Conservation (phyloP, 805 yeast genomes). For the Myxozyma melibiosi region DNA sequence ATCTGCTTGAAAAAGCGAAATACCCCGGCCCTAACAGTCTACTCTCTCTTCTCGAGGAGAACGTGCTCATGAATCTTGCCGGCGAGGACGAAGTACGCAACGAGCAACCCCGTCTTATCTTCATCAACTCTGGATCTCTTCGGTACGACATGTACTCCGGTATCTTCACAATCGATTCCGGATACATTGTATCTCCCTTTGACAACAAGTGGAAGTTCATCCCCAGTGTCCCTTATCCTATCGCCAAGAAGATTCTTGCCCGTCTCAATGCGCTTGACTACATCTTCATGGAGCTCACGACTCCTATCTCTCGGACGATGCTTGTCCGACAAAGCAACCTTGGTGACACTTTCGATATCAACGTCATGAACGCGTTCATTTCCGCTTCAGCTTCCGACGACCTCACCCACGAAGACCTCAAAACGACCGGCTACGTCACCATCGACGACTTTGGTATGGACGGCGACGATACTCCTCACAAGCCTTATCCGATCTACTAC, state of each 20-base stretch:
- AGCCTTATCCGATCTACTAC: slow-evolving; percentile 56
- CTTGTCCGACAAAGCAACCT: slow-evolving; percentile 21
- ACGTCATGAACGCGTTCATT: slow-evolving; percentile 23
- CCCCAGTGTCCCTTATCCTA: slow-evolving; percentile 55
- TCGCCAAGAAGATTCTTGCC: slow-evolving; percentile 58
- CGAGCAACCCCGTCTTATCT: slow-evolving; percentile 51
- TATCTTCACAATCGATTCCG: slow-evolving; percentile 75
- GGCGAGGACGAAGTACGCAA: slow-evolving; percentile 37
- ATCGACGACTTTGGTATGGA: slow-evolving; percentile 78
- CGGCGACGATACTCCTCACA: slow-evolving; percentile 82
- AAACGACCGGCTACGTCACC: slow-evolving; percentile 75
- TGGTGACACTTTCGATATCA: slow-evolving; percentile 30
- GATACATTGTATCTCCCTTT: slow-evolving; percentile 84
- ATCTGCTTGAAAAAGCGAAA: slow-evolving; percentile 68
- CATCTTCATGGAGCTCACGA: slow-evolving; percentile 41
- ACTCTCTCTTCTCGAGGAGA: slow-evolving; percentile 58
- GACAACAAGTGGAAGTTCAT: slow-evolving; percentile 75
- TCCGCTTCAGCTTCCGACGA: slow-evolving; percentile 35
- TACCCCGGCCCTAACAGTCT: slow-evolving; percentile 59
- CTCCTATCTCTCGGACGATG: slow-evolving; percentile 34
- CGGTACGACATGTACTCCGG: slow-evolving; percentile 87
- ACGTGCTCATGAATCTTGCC: slow-evolving; percentile 54
- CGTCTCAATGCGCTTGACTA: slow-evolving; percentile 61
- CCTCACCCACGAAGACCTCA: slow-evolving; percentile 33
- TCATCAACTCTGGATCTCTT: slow-evolving; percentile 84